Percentiles rank a stretch among this genome's conserved stretches.
These are phyloP conservation scores for Cytospora leucostoma DNA, from an alignment of 2,329 filamentous ascomycete species.

Conservation along the genomic window DNA sequence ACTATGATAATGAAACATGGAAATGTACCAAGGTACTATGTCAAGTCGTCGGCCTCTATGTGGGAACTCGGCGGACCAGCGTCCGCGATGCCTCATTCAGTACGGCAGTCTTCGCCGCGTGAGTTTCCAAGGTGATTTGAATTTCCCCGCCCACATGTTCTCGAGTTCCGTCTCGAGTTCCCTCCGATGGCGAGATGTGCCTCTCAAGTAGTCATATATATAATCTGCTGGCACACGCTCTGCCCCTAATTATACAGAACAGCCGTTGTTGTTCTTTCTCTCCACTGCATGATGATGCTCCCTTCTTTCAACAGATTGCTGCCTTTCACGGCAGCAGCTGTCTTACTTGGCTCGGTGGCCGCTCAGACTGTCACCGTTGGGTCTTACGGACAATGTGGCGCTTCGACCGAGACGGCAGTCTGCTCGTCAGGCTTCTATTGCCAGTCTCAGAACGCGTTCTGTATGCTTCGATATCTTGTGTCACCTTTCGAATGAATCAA, in stretches of 20 bases:
- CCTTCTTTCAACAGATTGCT: neutral
- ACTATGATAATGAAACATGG: neutral
- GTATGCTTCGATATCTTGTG: neutral
- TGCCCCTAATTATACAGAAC: too few species aligned
- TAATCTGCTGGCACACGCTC: too few species aligned
- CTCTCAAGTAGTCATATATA: neutral
- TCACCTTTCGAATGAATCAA: neutral
- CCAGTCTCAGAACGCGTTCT: slow-evolving; percentile 16
- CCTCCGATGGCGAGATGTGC: slow-evolving; percentile 1
- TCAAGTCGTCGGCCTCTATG: neutral
- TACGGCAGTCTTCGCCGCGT: neutral
- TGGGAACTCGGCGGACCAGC: slow-evolving; percentile 9
- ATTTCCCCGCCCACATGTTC: neutral
- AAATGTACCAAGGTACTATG: neutral
- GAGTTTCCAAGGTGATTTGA: neutral
- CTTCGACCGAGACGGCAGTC: neutral
- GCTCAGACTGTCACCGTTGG: slow-evolving; percentile 3
- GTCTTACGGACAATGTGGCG: slow-evolving; percentile 17
- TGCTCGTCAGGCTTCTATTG: slow-evolving; percentile 19
- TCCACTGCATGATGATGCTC: neutral
- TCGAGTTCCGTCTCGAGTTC: neutral
- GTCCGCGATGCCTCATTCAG: slow-evolving; percentile 7
- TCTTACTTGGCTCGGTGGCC: neutral
- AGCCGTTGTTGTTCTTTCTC: neutral
- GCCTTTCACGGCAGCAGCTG: too few species aligned